Percentiles rank a stretch among this genome's conserved stretches.
Conservation (phyloP, 2,329 filamentous ascomycete genomes). For the Botrytis byssoidea region DNA sequence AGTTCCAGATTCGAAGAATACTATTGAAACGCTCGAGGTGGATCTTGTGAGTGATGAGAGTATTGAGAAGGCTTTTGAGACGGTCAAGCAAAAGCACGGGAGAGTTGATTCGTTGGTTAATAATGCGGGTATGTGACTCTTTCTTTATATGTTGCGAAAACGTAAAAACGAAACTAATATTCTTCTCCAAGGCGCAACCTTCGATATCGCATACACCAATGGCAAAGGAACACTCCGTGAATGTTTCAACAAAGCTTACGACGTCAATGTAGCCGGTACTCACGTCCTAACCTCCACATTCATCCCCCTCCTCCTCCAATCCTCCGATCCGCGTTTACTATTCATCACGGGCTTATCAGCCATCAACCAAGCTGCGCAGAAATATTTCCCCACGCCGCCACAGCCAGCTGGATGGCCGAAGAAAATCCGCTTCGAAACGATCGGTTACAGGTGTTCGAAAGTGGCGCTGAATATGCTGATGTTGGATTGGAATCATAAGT, state of each 20-base stretch:
- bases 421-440: conserved; percentile 28
- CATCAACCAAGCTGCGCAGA: conserved; percentile 36
- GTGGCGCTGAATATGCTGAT: conserved; percentile 51
- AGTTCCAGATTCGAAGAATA: conserved; percentile 36
- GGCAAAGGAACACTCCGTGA: conserved; percentile 37
- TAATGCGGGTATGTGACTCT: conserved; percentile 28
- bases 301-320: conserved; percentile 43
- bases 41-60: conserved; percentile 31
- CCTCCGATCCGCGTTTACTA: conserved; percentile 45
- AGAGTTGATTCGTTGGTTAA: conserved; percentile 30
- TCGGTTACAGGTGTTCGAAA: conserved; percentile 46
- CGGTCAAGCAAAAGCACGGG: conserved; percentile 24
- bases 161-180: conserved; percentile 1
- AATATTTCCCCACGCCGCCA: conserved; percentile 26
- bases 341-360: conserved; percentile 47
- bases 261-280: conserved; percentile 39
- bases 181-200: conserved; percentile 26
- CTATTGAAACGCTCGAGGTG: conserved; percentile 25
- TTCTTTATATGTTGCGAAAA: background rate
- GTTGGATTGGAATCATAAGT: conserved; percentile 45
- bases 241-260: conserved; percentile 33
- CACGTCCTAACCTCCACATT: conserved; percentile 38
- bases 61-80: conserved; percentile 30
- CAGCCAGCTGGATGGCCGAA: conserved; percentile 46
- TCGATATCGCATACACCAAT: conserved; percentile 36